phyloP scores from a whole-genome alignment of 169 alveolate species.

The Plasmodium inui region DNA sequence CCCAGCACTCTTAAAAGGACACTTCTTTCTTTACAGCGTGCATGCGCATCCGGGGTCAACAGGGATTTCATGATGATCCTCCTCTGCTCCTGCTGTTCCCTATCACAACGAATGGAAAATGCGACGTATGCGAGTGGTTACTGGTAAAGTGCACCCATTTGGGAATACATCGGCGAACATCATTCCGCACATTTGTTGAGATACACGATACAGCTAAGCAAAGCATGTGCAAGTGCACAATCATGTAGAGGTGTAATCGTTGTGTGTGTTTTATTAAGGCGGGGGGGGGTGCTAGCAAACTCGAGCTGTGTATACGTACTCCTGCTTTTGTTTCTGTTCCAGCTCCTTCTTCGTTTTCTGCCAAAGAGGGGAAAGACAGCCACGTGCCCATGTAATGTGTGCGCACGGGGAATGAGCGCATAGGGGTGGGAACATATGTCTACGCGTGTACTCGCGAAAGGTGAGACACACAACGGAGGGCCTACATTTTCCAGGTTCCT shows the following conservation, averaged over 20 bases:
- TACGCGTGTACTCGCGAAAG: not conserved
- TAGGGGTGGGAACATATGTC: not conserved
- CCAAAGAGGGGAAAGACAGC: not conserved
- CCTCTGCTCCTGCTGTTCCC: slow-evolving; percentile 62
- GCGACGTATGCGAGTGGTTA: not conserved
- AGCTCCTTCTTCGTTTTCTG: slow-evolving; percentile 42
- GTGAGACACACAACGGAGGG: not conserved
- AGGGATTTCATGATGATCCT: slow-evolving; percentile 57
- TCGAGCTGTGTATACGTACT: not conserved
- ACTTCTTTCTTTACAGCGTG: slow-evolving; percentile 24
- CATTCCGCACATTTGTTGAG: not conserved
- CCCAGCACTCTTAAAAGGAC: not conserved
- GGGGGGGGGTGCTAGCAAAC: not conserved
- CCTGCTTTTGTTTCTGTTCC: slow-evolving; percentile 50
- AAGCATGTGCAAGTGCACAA: not conserved
- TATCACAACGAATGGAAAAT: not conserved
- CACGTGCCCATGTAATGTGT: not conserved
- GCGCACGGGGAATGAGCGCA: not conserved
- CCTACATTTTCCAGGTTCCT: slow-evolving; percentile 64
- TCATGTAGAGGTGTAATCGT: not conserved
- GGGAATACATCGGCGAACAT: not conserved
- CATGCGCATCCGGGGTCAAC: slow-evolving; percentile 75
- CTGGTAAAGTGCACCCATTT: not conserved
- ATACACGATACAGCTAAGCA: not conserved
- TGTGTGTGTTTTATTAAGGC: not conserved